Evolutionary conservation across 192 early-diverging fungal species (phyloP).

Genomic region (Entomortierella chlamydospora): DNA sequence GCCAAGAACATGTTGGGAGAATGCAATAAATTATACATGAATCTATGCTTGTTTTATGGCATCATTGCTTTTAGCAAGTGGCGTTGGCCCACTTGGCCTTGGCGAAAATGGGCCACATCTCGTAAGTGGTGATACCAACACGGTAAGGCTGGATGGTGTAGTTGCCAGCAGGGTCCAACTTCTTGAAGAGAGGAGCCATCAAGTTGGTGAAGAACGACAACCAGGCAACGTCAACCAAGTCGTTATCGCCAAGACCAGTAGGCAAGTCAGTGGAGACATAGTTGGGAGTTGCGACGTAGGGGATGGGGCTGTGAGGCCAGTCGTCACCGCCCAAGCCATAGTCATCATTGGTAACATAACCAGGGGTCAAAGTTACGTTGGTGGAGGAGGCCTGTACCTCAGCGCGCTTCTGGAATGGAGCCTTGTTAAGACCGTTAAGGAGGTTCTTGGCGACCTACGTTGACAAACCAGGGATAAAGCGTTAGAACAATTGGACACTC

Average conservation of each 20-base stretch:
- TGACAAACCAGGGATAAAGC: background rate
- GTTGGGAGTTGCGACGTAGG: constrained; percentile 48
- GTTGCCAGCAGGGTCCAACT: constrained; percentile 33
- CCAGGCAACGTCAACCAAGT: constrained; percentile 57
- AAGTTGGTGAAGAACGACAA: constrained; percentile 57
- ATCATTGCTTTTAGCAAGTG: constrained; percentile 42
- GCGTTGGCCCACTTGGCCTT: constrained; percentile 48
- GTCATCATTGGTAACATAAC: constrained; percentile 64
- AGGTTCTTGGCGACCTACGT: constrained; percentile 49
- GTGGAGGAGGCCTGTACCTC: constrained; percentile 3
- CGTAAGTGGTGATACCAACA: constrained; percentile 34
- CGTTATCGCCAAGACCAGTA: constrained; percentile 29
- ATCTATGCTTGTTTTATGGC: no score
- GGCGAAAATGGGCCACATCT: constrained; percentile 47
- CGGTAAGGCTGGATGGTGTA: constrained; percentile 26
- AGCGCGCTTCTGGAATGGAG: constrained; percentile 43
- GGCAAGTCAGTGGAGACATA: constrained; percentile 58
- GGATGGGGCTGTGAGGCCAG: constrained; percentile 54
- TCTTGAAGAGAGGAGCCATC: constrained; percentile 44
- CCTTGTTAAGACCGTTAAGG: constrained; percentile 46
- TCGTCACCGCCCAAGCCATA: constrained; percentile 64
- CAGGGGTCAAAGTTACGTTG: constrained; percentile 52
- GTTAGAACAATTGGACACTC: no score
- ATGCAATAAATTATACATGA: background rate
- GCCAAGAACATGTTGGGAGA: background rate